Conservation (phyloP, 2,329 filamentous ascomycete species). For the Alternaria angustiovoidea region DNA sequence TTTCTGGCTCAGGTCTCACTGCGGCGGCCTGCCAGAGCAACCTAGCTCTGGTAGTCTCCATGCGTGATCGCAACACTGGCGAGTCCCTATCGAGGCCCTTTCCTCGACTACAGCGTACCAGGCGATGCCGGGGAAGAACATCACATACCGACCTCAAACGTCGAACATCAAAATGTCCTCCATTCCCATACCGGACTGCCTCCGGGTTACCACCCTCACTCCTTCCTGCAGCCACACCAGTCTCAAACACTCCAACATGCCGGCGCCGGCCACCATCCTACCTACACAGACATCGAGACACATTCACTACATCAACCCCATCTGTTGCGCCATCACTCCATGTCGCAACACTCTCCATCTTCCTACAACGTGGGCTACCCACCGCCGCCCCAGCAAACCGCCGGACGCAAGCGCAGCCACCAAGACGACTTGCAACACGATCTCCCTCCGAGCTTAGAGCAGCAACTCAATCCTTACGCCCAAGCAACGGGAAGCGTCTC, state of each 20-base stretch:
- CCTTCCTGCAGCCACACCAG: constrained; percentile 49
- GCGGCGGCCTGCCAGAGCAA: constrained; percentile 59
- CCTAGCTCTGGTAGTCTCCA: constrained; percentile 60
- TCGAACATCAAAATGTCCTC: constrained; percentile 53
- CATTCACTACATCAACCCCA: constrained; percentile 48
- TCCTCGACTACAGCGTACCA: constrained; percentile 57
- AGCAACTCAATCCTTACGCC: constrained; percentile 49
- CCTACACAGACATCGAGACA: constrained; percentile 52
- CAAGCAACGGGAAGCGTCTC: constrained; percentile 50
- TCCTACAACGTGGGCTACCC: constrained; percentile 50
- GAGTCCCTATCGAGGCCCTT: constrained; percentile 57
- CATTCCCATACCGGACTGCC: constrained; percentile 49
- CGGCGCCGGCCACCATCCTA: constrained; percentile 43
- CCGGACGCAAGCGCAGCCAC: constrained; percentile 55
- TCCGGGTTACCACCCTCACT: constrained; percentile 44
- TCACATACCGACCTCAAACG: constrained; percentile 52
- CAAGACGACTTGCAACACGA: constrained; percentile 51
- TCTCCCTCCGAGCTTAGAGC: constrained; percentile 51
- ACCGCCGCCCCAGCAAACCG: constrained; percentile 37
- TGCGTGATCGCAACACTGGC: constrained; percentile 61
- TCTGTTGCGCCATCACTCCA: constrained; percentile 46
- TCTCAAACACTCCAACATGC: constrained; percentile 52
- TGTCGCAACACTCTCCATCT: constrained; percentile 48
- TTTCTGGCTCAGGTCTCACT: constrained; percentile 55
- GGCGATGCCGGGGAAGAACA: constrained; percentile 54